These are phyloP conservation scores for Neurospora sp. DNA, from an alignment of 495 filamentous ascomycete genomes.

Conservation along the genomic window DNA sequence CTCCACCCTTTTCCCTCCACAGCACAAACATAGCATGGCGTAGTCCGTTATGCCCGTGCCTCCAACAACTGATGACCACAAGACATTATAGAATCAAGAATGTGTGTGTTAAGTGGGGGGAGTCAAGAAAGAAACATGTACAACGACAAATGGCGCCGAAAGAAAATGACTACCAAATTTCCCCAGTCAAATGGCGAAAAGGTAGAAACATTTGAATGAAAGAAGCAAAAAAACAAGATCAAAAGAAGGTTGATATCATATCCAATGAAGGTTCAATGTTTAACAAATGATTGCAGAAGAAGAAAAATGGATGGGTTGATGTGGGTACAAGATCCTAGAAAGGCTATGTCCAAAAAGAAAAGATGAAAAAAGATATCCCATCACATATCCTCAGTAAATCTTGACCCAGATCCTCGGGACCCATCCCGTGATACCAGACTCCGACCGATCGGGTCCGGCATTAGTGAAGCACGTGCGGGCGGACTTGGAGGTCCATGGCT, in stretches of 20 bases:
- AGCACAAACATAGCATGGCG: not conserved
- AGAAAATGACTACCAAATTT: not conserved
- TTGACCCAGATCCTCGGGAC: conserved; percentile 34
- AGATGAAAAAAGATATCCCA: not conserved
- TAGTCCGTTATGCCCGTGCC: not conserved
- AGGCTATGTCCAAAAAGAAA: not conserved
- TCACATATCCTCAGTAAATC: conserved; percentile 46
- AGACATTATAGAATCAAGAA: not conserved
- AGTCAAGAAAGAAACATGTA: not conserved
- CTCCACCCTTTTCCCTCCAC: not conserved
- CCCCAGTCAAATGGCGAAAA: not conserved
- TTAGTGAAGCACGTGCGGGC: conserved; percentile 1
- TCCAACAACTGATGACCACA: not conserved
- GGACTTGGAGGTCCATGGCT: not conserved
- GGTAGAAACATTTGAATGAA: not conserved
- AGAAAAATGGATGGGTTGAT: not conserved
- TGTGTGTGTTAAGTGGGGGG: not conserved
- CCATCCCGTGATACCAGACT: conserved; percentile 36
- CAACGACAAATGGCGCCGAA: not conserved
- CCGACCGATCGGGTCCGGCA: conserved; percentile 31
- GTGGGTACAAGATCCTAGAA: not conserved
- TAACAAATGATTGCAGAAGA: not conserved
- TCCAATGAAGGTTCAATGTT: not conserved
- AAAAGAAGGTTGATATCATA: not conserved
- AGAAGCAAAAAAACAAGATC: not conserved